Conservation (phyloP, 257 asterid species). For the Solanum pimpinellifolium region DNA sequence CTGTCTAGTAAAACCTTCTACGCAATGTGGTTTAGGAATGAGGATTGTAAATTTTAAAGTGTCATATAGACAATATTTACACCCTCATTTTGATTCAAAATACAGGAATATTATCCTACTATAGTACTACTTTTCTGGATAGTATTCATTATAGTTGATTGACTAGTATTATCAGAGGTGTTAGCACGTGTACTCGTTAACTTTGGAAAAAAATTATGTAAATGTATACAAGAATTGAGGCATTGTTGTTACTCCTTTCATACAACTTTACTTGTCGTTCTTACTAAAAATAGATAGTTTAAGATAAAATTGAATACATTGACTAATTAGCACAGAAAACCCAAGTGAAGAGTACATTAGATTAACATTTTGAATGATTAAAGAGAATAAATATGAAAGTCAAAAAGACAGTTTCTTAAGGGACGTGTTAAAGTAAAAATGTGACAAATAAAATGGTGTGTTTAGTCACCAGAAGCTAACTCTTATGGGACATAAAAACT, state of each 20-base stretch:
- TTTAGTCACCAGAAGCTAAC: background rate
- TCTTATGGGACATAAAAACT: background rate
- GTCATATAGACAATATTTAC: background rate
- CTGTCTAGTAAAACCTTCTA: background rate
- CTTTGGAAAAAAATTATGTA: background rate
- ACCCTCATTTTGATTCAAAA: background rate
- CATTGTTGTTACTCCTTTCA: background rate
- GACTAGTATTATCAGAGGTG: background rate
- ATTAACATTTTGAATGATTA: too few species aligned
- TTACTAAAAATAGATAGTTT: background rate
- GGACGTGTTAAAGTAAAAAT: background rate
- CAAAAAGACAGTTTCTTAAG: too few species aligned
- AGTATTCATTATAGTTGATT: background rate
- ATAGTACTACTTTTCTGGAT: background rate
- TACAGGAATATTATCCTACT: background rate
- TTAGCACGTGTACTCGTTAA: background rate
- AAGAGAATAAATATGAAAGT: background rate
- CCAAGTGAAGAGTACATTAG: background rate
- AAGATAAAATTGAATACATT: too few species aligned
- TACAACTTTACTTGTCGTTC: background rate
- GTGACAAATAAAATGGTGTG: background rate
- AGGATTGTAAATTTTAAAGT: background rate
- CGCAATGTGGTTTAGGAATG: background rate
- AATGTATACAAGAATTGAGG: background rate
- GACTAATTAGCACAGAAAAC: background rate